A percentile compares a stretch with the other conserved stretches of the same genome.
phyloP scores from a whole-genome alignment of 106 monocot genomes.

The Phalaenopsis aphrodite region DNA sequence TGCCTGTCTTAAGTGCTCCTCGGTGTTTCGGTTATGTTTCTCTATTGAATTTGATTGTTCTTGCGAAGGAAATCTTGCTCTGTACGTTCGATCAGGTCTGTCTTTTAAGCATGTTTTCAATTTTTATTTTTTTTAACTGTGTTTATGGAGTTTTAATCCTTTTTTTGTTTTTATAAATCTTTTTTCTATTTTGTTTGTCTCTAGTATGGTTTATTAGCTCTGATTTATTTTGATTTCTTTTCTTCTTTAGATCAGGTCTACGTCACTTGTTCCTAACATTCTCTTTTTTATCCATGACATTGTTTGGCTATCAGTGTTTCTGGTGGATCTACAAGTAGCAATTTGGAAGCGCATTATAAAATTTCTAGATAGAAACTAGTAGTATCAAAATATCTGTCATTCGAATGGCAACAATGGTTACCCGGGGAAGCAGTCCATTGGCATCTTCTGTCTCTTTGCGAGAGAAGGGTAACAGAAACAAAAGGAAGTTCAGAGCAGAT shows the following conservation, averaged over 20 bases:
- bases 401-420: slow-evolving; percentile 56
- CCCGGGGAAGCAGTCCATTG: slow-evolving; percentile 24
- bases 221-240: slow-evolving; percentile 4
- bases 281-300: not conserved
- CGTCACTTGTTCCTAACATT: not conserved
- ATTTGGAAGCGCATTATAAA: not conserved
- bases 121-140: not conserved
- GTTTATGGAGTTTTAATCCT: not conserved
- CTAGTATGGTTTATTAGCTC: not conserved
- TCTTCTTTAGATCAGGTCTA: not conserved
- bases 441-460: slow-evolving; percentile 40
- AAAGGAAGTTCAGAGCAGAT: slow-evolving; percentile 81
- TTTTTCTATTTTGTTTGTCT: not conserved
- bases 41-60: not conserved
- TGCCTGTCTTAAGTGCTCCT: not conserved
- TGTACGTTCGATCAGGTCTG: not conserved
- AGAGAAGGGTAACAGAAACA: slow-evolving; percentile 69
- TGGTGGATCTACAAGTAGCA: not conserved
- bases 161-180: not conserved
- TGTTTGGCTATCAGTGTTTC: not conserved
- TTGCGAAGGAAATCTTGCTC: not conserved
- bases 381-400: not conserved
- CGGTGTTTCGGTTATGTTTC: not conserved
- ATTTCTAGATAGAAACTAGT: not conserved
- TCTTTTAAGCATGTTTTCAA: not conserved